A percentile compares a stretch with the other conserved stretches of the same genome.
phyloP scores from a whole-genome alignment of 345 rosid genomes.

The Eucalyptus regnans region DNA sequence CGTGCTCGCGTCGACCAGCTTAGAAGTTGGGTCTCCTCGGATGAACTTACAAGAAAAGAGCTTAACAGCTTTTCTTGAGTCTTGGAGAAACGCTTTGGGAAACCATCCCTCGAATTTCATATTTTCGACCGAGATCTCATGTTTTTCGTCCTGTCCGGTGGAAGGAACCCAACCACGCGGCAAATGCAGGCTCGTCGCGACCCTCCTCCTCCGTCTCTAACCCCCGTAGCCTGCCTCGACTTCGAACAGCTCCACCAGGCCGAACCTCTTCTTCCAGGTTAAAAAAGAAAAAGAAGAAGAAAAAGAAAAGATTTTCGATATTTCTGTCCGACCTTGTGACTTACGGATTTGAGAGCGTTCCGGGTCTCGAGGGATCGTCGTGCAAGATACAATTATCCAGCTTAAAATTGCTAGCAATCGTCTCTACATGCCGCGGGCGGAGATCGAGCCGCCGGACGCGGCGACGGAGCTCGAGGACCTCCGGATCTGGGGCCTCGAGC shows the following conservation, averaged over 20 bases:
- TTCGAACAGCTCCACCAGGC: neutral
- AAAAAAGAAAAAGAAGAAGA: too few species aligned
- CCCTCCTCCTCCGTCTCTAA: neutral
- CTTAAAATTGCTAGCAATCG: neutral
- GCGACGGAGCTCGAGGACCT: neutral
- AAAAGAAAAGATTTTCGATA: neutral
- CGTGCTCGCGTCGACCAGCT: too few species aligned
- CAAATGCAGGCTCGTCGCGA: neutral
- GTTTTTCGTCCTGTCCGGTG: too few species aligned
- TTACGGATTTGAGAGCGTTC: neutral
- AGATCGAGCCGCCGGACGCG: neutral
- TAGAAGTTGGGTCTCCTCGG: too few species aligned
- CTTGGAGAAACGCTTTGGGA: too few species aligned
- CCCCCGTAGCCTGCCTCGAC: neutral
- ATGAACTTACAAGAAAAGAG: too few species aligned
- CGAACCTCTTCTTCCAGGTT: neutral
- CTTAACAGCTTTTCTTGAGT: too few species aligned
- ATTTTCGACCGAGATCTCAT: too few species aligned
- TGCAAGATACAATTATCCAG: neutral
- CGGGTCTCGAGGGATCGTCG: neutral
- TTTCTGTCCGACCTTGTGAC: neutral
- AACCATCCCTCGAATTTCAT: too few species aligned
- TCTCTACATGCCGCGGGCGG: neutral
- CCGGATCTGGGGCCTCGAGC: neutral
- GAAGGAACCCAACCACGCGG: too few species aligned